phyloP scores from a whole-genome alignment of 2,329 filamentous ascomycete species.

The Epichloe sibirici region DNA sequence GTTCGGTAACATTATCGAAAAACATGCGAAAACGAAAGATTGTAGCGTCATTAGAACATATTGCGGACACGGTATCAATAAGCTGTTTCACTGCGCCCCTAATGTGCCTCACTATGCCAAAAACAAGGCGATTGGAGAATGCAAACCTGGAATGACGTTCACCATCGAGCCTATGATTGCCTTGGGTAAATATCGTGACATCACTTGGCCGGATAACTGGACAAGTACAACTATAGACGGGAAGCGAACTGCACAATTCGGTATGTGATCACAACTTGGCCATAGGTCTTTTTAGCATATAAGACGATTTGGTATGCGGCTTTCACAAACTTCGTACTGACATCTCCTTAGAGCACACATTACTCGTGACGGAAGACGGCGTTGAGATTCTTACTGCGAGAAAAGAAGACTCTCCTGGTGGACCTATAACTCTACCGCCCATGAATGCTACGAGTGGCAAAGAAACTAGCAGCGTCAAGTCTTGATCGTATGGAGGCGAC shows the following conservation, averaged over 20 bases:
- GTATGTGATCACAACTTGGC: slow-evolving; percentile 33
- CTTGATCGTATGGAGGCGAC: not conserved
- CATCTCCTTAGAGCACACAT: slow-evolving; percentile 53
- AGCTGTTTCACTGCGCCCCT: slow-evolving; percentile 82
- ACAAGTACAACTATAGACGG: slow-evolving; percentile 90
- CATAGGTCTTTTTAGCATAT: not conserved
- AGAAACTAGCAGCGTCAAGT: not conserved
- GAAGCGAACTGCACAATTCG: slow-evolving; percentile 82
- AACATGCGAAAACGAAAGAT: slow-evolving; percentile 71
- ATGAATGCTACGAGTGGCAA: slow-evolving; percentile 9
- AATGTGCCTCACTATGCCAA: slow-evolving; percentile 96
- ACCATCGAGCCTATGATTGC: slow-evolving; percentile 99
- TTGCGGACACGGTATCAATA: slow-evolving; percentile 91
- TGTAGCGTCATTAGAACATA: slow-evolving; percentile 94
- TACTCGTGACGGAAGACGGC: slow-evolving; percentile 72
- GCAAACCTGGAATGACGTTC: slow-evolving; percentile 95
- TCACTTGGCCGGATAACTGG: slow-evolving; percentile 98
- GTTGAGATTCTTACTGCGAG: slow-evolving; percentile 73
- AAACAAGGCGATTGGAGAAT: slow-evolving; percentile 92
- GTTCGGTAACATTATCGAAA: slow-evolving; percentile 90
- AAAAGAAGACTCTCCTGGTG: slow-evolving; percentile 60
- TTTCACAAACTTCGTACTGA: not conserved
- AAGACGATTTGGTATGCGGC: not conserved
- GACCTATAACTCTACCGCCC: slow-evolving; percentile 48
- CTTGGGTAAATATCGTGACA: slow-evolving; percentile 77